A percentile compares a stretch with the other conserved stretches of the same genome.
Conservation (phyloP, 257 asterid species). For the Solanum piurae region DNA sequence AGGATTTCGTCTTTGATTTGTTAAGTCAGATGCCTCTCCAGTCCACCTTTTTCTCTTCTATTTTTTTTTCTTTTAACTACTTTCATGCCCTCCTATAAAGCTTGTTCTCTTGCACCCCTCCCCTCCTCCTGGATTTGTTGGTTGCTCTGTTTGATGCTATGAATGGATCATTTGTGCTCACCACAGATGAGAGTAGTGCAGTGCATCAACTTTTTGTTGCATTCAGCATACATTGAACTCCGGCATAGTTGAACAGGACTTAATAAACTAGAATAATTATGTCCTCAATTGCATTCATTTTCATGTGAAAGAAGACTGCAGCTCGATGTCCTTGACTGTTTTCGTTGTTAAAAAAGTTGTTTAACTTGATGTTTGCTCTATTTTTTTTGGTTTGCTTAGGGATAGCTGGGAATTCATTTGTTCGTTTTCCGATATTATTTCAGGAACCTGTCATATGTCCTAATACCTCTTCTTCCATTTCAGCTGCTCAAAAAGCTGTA, state of each 20-base stretch:
- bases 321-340: not conserved
- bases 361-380: not conserved
- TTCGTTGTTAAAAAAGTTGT: not conserved
- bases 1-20: not conserved
- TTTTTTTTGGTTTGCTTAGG: not conserved
- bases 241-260: not conserved
- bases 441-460: not conserved
- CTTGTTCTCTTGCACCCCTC: not conserved
- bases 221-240: not conserved
- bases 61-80: not conserved
- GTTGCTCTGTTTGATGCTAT: not conserved
- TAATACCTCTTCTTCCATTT: conserved; percentile 2
- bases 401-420: not conserved
- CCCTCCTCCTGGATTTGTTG: not conserved
- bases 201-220: not conserved
- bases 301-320: not conserved
- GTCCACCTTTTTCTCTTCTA: not conserved
- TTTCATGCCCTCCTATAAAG: not conserved
- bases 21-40: not conserved
- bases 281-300: not conserved
- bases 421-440: not conserved
- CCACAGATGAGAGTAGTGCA: not conserved
- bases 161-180: not conserved
- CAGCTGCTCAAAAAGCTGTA: conserved; percentile 95
- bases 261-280: not conserved